Base-by-base conservation (phyloP, 371 early-diverging fungal genomes). In the Mucor mucedo region DNA sequence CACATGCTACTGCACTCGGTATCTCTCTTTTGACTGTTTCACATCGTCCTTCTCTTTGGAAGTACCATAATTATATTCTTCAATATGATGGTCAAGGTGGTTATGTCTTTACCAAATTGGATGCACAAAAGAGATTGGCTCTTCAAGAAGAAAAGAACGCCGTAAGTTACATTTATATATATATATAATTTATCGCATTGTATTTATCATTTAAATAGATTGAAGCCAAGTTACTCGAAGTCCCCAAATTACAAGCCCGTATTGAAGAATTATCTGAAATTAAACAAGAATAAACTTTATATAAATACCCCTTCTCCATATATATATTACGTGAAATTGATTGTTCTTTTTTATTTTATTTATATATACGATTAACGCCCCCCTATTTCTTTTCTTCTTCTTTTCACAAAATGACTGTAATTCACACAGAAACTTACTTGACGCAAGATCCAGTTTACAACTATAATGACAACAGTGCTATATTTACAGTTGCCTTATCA, bases 21-120 rank as follows among this genome's bases (percentile, higher is more conserved):
- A 95, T 95, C 65, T 91, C 94, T 3, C 76, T 95, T 50, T 78
- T 95, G 63, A 95, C 95, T 0, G 93, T 95, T 5, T 92, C 93
- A 9, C 95, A 95, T 77, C 89, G 95, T 14, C 91, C 94, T 55
- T 92, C 91, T 28, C 77, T 94, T 45, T 92, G 90, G 90, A 86
- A 92, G 73, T 95, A 93, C 79, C 95, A 95, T 75, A 90, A 94
- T 71, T 90, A 75, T 63, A 84, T 92, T 48, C 74, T 94, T 50
- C 90, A 91, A 75, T 95, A 93, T 68, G 94, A 94, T 68, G 95
- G 95, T 14, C 90, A 93, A 77, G 94, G 95, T 21, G 92, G 92
- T 27, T 94, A 93, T 73, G 85, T 88, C 5, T 95, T 95, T 55
- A 89, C 91, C 5, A 85, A 89, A 71, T 78, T 97, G 63, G 95